Evolutionary conservation across 2,329 filamentous ascomycete genomes (phyloP), one percentile per base, ranked within the genome.

Genomic region (Verticillium albo-atrum): DNA sequence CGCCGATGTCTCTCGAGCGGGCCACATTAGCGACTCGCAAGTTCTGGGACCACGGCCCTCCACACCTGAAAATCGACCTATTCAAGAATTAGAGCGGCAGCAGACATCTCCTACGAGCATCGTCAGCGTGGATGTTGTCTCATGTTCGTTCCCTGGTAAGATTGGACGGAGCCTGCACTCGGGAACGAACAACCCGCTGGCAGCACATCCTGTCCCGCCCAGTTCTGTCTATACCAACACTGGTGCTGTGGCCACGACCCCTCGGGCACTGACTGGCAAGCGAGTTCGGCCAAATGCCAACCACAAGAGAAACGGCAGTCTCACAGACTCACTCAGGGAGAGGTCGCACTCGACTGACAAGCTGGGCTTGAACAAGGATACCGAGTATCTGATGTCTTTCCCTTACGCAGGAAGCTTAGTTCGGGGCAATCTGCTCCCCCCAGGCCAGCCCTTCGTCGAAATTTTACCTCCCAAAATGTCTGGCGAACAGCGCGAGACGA

Each of bases 341-440:
- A 63, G 58, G 37, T 90, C 95, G 73, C 88, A 77, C 74, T 84
- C 72, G 25, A 72, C 74, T 6, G 82, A 84, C 53, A 82, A 78
- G 61, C 51, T 58, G 17, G 69, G 79, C 4, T 70, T 80, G 2
- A 78, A 79, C 63, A 83, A 82, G 63, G 83, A 83, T 25, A 76
- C 80, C 3, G 84, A 87, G 60, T 74, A 88, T 17, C 73, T 87
- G 15, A 80, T 88, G 63, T 81, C 87, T 10, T 78, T 88, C 25
- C 86, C 89, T 14, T 89, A 91, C 67, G 87, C 89, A 4, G 92
- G 93, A 10, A 94, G 90, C 64, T 83, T 99, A 37, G 93, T 98
- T 23, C 86, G 94, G 56, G 95, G 95, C 15, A 91, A 92, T 60
- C 71, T 97, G 6, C 84, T 96, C 62, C 91, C 92, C 17, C 95